Percentiles rank a stretch among this genome's conserved stretches.
Evolutionary conservation across 257 asterid genomes (phyloP).

Genomic region (Scutellaria baicalensis): DNA sequence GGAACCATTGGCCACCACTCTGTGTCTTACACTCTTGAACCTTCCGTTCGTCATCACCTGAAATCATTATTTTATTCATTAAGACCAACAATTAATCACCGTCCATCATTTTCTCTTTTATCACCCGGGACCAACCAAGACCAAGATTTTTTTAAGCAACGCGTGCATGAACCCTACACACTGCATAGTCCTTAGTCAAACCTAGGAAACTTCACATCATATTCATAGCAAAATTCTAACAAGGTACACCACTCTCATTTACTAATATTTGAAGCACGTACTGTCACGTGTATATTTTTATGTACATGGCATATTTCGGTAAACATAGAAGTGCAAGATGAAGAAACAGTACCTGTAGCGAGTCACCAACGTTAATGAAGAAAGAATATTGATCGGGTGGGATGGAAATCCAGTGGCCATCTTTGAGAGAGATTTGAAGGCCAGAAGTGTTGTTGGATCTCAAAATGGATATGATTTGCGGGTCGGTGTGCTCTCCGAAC

Average conservation of each 20-base stretch:
- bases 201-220: slow-evolving; percentile 10
- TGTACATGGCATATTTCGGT: no score
- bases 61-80: neutral
- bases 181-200: neutral
- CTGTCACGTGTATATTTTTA: neutral
- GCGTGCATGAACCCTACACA: slow-evolving; percentile 1
- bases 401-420: slow-evolving; percentile 67
- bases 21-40: slow-evolving; percentile 51
- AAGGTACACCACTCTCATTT: neutral
- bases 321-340: no score
- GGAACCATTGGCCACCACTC: slow-evolving; percentile 40
- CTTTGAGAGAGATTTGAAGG: slow-evolving; percentile 69
- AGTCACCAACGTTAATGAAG: slow-evolving; percentile 84
- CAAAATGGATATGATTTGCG: slow-evolving; percentile 79
- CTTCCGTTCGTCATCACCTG: slow-evolving; percentile 68
- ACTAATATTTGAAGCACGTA: neutral
- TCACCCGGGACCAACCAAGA: no score
- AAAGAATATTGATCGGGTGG: slow-evolving; percentile 77
- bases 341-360: slow-evolving; percentile 60
- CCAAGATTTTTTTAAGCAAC: neutral
- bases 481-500: slow-evolving; percentile 92
- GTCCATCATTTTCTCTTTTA: no score
- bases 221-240: neutral
- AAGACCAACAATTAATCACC: no score
- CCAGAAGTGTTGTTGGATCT: slow-evolving; percentile 84